Evolutionary conservation across 768 basidiomycete species (phyloP), one percentile per base, ranked within the genome.

Genomic region (Leccinum boreale): DNA sequence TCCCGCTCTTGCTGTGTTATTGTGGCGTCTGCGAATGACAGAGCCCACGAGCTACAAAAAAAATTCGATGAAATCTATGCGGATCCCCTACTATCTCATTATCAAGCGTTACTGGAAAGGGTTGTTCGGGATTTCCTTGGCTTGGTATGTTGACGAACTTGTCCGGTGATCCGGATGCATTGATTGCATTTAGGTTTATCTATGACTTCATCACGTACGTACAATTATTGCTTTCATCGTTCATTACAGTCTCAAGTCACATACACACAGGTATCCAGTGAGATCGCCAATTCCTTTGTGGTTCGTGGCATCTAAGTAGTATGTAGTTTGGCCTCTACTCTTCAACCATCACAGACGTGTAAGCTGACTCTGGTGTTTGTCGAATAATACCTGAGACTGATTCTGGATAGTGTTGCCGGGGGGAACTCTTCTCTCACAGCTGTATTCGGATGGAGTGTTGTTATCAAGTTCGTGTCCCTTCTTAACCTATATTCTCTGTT

Each of bases 21-120:
- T 92, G 51, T 95, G 94, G 92, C 91, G 94, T 62, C 67, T 92
- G 53, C 82, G 79, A 58, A 92, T 95, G 89, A 80, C 85, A 28
- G 91, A 95, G 65, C 91, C 93, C 1, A 78, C 78, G 12, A 77
- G 84, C 17, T 94, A 80, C 71, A 85, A 80, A 70, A 86, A 83
- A 62, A 83, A 90, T 70, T 86, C 89, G 1, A 94, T 95, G 90
- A 89, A 85, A 64, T 69, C 81, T 48, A 80, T 84, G 10, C 78
- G 72, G 44, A 88, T 92, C 55, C 94, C 94, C 0, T 94, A 94
- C 68, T 59, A 71, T 69, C 79, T 97, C 24, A 78, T 94, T 62
- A 60, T 96, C 42, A 86, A 80, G 66, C 84, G 90, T 45, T 98
- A 98, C 69, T 90, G 94, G 77, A 71, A 78, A 39, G 79, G 81